phyloP scores from a whole-genome alignment of 2,329 filamentous ascomycete species.

The Gyromitra esculenta region DNA sequence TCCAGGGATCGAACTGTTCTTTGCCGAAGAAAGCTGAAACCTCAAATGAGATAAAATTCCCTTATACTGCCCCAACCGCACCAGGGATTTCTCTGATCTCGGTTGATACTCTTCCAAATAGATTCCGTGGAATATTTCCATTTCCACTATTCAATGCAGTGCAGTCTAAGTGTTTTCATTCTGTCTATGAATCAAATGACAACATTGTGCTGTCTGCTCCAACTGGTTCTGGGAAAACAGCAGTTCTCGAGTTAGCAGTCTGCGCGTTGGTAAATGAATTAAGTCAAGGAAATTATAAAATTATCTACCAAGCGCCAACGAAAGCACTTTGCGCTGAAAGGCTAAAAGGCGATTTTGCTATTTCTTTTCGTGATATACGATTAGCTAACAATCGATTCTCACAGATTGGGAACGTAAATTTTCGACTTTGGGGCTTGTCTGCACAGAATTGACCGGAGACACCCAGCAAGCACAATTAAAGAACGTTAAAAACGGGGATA shows the following conservation, averaged over 20 bases:
- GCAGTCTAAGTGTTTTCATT: constrained; percentile 79
- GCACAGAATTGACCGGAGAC: constrained; percentile 83
- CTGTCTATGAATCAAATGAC: constrained; percentile 73
- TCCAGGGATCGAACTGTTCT: background rate
- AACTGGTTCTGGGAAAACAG: constrained; percentile 87
- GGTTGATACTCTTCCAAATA: constrained; percentile 69
- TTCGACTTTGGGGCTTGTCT: constrained; percentile 71
- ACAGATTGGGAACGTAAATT: constrained; percentile 83
- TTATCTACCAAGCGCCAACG: constrained; percentile 85
- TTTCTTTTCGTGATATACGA: background rate
- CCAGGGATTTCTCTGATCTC: constrained; percentile 62
- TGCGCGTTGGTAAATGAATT: constrained; percentile 72
- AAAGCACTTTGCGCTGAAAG: constrained; percentile 84
- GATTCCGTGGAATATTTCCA: constrained; percentile 74
- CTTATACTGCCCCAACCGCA: constrained; percentile 58
- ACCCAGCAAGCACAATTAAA: constrained; percentile 74
- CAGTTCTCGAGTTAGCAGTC: constrained; percentile 81
- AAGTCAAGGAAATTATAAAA: constrained; percentile 73
- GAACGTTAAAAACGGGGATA: constrained; percentile 76
- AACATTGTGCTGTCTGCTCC: constrained; percentile 84
- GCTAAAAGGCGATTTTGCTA: constrained; percentile 47
- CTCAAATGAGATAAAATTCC: constrained; percentile 12
- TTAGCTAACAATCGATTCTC: background rate
- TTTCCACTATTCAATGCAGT: constrained; percentile 82
- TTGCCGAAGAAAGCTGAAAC: background rate